phyloP scores from a whole-genome alignment of 345 rosid genomes.

The Chamaenerion angustifolium region DNA sequence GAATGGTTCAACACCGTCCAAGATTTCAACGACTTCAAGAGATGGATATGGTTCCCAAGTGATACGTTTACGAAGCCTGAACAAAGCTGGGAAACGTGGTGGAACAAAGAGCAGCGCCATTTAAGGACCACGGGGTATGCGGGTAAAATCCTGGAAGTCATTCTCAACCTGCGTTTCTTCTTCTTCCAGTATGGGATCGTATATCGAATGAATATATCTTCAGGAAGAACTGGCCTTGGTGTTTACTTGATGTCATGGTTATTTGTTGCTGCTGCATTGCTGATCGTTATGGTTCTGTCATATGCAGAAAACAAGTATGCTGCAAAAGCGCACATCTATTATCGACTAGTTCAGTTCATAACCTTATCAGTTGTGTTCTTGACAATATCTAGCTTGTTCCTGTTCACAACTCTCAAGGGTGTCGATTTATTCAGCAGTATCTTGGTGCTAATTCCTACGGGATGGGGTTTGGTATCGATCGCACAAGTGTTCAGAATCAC shows the following conservation, averaged over 20 bases:
- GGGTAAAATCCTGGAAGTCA: slow-evolving; percentile 3
- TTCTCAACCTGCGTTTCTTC: slow-evolving; percentile 3
- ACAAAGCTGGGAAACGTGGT: slow-evolving; percentile 7
- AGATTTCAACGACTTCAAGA: neutral
- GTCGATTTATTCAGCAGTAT: neutral
- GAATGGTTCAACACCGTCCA: slow-evolving; percentile 3
- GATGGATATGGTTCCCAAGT: neutral
- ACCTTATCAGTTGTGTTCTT: neutral
- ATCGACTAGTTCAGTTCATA: neutral
- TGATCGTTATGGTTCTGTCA: neutral
- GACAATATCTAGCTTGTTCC: neutral
- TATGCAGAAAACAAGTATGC: neutral
- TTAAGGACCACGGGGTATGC: neutral
- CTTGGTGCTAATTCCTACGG: slow-evolving; percentile 1
- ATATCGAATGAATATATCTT: neutral
- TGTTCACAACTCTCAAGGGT: neutral
- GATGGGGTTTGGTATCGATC: slow-evolving; percentile 8
- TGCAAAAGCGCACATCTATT: neutral
- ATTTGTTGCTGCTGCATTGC: neutral
- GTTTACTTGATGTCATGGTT: slow-evolving; percentile 2
- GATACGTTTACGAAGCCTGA: neutral
- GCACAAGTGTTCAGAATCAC: slow-evolving; percentile 5
- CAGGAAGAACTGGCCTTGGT: neutral
- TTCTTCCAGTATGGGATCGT: slow-evolving; percentile 5
- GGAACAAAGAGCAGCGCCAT: slow-evolving; percentile 6